Conservation (phyloP, 2,329 filamentous ascomycete species). For the Mariannaea sp. region DNA sequence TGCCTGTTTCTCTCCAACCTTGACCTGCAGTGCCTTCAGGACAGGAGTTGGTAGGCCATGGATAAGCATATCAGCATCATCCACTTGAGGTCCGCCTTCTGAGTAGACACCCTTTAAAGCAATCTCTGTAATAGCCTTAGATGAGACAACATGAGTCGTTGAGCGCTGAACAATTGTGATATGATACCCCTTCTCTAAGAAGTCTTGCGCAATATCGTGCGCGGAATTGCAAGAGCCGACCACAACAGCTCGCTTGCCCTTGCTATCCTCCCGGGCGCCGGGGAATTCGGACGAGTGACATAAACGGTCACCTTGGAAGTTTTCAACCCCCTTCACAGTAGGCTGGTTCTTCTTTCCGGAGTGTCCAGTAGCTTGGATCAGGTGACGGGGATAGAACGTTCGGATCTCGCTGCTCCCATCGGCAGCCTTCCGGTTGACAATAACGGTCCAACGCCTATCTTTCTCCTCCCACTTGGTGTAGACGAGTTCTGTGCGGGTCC, state of each 20-base stretch:
- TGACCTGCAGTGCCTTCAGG: conserved; percentile 62
- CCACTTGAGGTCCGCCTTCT: conserved; percentile 60
- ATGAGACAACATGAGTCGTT: conserved; percentile 66
- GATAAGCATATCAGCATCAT: conserved; percentile 67
- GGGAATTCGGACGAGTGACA: conserved; percentile 67
- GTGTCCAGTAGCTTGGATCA: conserved; percentile 71
- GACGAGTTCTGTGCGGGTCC: conserved; percentile 58
- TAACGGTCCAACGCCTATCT: conserved; percentile 59
- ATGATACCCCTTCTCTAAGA: conserved; percentile 66
- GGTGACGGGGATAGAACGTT: conserved; percentile 63
- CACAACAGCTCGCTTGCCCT: conserved; percentile 65
- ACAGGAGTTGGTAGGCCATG: conserved; percentile 64
- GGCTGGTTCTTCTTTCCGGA: conserved; percentile 69
- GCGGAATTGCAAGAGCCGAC: conserved; percentile 72
- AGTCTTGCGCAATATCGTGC: conserved; percentile 73
- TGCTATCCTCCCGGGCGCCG: conserved; percentile 52
- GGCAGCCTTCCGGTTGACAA: conserved; percentile 54
- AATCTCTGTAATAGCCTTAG: conserved; percentile 56
- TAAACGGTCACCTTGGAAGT: conserved; percentile 63
- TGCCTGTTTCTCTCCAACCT: conserved; percentile 42
- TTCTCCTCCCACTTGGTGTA: conserved; percentile 56
- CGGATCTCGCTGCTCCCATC: conserved; percentile 55
- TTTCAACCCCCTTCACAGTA: conserved; percentile 57
- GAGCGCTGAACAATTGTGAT: conserved; percentile 74
- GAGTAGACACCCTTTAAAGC: conserved; percentile 56